Conservation (phyloP, 1,284 basidiomycete genomes). For the Boletellus deceptivus region DNA sequence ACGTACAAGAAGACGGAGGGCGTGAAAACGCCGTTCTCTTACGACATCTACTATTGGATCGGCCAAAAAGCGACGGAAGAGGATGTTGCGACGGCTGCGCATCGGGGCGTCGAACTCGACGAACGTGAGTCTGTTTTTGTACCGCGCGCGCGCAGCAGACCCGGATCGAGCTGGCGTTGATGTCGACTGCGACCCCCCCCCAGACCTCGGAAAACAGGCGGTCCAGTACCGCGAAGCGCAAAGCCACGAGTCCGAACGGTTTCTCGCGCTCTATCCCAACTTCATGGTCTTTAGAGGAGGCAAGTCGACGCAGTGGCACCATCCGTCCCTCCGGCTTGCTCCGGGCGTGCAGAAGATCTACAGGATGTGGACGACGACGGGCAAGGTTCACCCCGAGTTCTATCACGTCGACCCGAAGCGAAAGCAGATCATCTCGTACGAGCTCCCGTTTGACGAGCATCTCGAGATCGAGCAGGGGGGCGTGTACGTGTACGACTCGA, state of each 20-base stretch:
- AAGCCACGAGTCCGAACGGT: slow-evolving; percentile 52
- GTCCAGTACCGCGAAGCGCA: slow-evolving; percentile 65
- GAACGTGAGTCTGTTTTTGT: slow-evolving; percentile 45
- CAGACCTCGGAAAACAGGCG: slow-evolving; percentile 46
- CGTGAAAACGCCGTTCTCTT: slow-evolving; percentile 40
- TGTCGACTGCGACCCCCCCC: too few relatives aligned
- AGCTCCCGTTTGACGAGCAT: slow-evolving; percentile 43
- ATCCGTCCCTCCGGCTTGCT: slow-evolving; percentile 48
- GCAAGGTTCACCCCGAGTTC: slow-evolving; percentile 5
- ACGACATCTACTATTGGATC: slow-evolving; percentile 67
- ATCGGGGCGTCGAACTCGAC: slow-evolving; percentile 67
- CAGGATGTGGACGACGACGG: slow-evolving; percentile 36
- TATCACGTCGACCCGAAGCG: slow-evolving; percentile 7
- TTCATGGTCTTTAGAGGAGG: slow-evolving; percentile 57
- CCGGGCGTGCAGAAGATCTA: slow-evolving; percentile 47
- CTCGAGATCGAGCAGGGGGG: slow-evolving; percentile 51
- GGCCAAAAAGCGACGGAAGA: slow-evolving; percentile 59
- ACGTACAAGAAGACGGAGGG: slow-evolving; percentile 52
- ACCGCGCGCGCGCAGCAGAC: neutral
- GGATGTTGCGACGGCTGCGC: slow-evolving; percentile 64
- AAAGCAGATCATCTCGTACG: slow-evolving; percentile 44
- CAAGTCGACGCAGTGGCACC: slow-evolving; percentile 58
- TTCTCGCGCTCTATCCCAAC: slow-evolving; percentile 57
- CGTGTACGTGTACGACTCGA: slow-evolving; percentile 60
- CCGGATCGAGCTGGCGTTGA: neutral